Evolutionary conservation across 2,329 filamentous ascomycete genomes (phyloP).

Genomic region (Botryosphaeria dothidea): DNA sequence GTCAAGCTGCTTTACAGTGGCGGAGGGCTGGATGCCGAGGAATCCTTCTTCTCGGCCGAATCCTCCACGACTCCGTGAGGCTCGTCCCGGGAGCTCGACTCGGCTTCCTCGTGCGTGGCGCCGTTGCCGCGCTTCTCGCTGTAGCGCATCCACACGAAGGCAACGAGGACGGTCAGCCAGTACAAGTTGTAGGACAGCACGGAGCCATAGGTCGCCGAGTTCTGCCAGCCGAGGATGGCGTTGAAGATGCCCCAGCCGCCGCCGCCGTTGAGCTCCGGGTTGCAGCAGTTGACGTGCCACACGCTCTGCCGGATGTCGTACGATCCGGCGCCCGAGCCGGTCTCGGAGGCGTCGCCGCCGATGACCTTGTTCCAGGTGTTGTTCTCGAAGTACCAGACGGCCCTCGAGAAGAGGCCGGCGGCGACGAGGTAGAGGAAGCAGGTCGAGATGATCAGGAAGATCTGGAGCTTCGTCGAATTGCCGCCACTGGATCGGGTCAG

Average conservation of each 20-base stretch:
- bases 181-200: conserved; percentile 87
- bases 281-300: conserved; percentile 68
- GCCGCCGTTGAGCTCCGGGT: conserved; percentile 68
- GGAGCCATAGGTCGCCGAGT: conserved; percentile 84
- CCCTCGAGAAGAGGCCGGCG: conserved; percentile 76
- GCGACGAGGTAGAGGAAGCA: conserved; percentile 83
- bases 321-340: conserved; percentile 68
- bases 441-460: conserved; percentile 80
- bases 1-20: too few relatives aligned
- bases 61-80: too few relatives aligned
- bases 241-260: conserved; percentile 89
- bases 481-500: conserved; percentile 50
- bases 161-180: conserved; percentile 71
- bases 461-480: conserved; percentile 64
- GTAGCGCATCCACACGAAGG: conserved; percentile 66
- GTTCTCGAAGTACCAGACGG: conserved; percentile 73
- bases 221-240: conserved; percentile 81
- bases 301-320: conserved; percentile 65
- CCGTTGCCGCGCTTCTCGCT: conserved; percentile 58
- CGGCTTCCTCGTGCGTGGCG: too few relatives aligned
- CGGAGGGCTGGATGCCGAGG: too few relatives aligned
- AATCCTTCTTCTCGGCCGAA: too few relatives aligned
- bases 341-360: conserved; percentile 65
- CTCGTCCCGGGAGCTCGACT: too few relatives aligned
- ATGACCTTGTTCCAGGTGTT: conserved; percentile 67